phyloP scores from a whole-genome alignment of 805 yeast species.

The Kluyveromyces wickerhamii region DNA sequence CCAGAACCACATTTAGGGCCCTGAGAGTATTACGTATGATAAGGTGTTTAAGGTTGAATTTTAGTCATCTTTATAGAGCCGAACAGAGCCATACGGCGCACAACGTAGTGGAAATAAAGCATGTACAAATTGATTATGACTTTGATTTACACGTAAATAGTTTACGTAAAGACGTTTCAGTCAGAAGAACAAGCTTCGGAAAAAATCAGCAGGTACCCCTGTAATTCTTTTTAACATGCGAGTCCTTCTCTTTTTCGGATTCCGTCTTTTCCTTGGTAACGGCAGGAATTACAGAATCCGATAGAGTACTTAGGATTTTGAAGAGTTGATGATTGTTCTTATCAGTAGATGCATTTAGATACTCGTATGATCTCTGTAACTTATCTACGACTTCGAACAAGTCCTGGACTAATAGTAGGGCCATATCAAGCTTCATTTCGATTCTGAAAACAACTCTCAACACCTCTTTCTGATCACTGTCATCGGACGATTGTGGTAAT shows the following conservation, averaged over 20 bases:
- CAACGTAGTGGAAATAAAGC: too few species aligned
- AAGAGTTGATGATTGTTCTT: slow-evolving; percentile 6
- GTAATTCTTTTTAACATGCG: slow-evolving; percentile 18
- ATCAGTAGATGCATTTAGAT: slow-evolving; percentile 6
- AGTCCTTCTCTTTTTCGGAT: slow-evolving; percentile 7
- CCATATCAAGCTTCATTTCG: slow-evolving; percentile 41
- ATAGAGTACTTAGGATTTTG: slow-evolving; percentile 15
- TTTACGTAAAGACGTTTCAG: neutral
- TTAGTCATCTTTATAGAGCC: too few species aligned
- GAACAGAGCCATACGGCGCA: too few species aligned
- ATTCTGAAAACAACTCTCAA: slow-evolving; percentile 78
- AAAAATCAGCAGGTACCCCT: slow-evolving; percentile 24
- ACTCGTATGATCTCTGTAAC: slow-evolving; percentile 16
- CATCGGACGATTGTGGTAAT: slow-evolving; percentile 45
- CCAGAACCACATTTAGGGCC: too few species aligned
- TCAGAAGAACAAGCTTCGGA: too few species aligned
- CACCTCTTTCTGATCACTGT: slow-evolving; percentile 54
- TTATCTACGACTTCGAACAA: slow-evolving; percentile 16
- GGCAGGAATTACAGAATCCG: slow-evolving; percentile 19
- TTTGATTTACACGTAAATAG: too few species aligned
- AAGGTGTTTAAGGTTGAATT: too few species aligned
- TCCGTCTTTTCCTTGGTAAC: slow-evolving; percentile 15
- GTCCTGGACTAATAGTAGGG: slow-evolving; percentile 28
- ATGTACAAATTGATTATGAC: too few species aligned
- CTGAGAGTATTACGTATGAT: too few species aligned